Evolutionary conservation across 1,139 yeast genomes (phyloP).

Genomic region (Geotrichum histeridarum): DNA sequence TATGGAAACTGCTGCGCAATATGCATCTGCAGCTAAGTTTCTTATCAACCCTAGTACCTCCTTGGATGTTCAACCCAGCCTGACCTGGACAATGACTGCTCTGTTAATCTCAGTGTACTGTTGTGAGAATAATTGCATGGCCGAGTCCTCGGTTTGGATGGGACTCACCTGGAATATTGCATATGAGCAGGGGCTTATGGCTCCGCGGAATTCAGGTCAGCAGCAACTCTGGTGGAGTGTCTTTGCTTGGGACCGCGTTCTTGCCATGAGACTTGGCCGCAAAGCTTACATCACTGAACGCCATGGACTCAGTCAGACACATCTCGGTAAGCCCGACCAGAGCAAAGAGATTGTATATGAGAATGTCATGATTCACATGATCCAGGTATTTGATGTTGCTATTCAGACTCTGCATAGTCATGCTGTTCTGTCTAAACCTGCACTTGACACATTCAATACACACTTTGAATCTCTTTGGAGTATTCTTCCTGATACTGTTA

Average conservation of each 20-base stretch:
- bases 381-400: slow-evolving; percentile 19
- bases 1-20: background rate
- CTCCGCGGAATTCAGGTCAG: slow-evolving; percentile 11
- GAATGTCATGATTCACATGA: slow-evolving; percentile 12
- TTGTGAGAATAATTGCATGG: slow-evolving; percentile 20
- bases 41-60: background rate
- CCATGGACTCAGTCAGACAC: background rate
- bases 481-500: slow-evolving; percentile 13
- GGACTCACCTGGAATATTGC: slow-evolving; percentile 20
- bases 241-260: slow-evolving; percentile 23
- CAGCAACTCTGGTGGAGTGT: slow-evolving; percentile 22
- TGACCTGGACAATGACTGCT: slow-evolving; percentile 2
- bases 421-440: slow-evolving; percentile 11
- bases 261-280: slow-evolving; percentile 17
- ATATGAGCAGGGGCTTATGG: slow-evolving; percentile 18
- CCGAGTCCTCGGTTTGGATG: slow-evolving; percentile 24
- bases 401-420: slow-evolving; percentile 16
- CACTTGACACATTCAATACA: slow-evolving; percentile 21
- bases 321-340: slow-evolving; percentile 2
- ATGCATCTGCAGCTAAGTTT: background rate
- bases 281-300: slow-evolving; percentile 14
- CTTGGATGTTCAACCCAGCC: slow-evolving; percentile 2
- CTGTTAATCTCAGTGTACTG: slow-evolving; percentile 22
- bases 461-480: slow-evolving; percentile 22
- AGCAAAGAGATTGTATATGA: slow-evolving; percentile 1